Evolutionary conservation across 1,284 basidiomycete species (phyloP).

Genomic region (Cryptococcus deneoformans): DNA sequence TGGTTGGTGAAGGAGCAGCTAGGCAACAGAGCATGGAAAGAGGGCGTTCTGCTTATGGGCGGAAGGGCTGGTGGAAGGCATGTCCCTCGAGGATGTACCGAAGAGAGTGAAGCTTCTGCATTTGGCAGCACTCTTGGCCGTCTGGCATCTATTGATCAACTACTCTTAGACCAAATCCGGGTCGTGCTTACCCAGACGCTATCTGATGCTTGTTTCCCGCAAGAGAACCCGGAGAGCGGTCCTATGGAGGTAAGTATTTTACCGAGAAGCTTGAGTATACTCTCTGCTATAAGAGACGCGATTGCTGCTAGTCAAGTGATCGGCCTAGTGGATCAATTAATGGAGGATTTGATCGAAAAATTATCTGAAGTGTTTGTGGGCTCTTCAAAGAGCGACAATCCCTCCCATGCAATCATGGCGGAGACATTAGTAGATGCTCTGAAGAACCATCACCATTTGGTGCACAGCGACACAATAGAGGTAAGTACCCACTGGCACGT

Average conservation of each 20-base stretch:
- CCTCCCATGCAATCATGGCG: neutral
- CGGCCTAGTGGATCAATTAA: constrained; percentile 3
- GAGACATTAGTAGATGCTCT: constrained; percentile 21
- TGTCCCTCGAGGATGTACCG: constrained; percentile 15
- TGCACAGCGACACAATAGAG: neutral
- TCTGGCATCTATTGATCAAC: constrained; percentile 52
- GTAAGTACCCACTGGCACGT: constrained; percentile 1
- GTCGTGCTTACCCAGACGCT: constrained; percentile 59
- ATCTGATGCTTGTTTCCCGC: constrained; percentile 52
- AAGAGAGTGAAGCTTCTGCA: constrained; percentile 26
- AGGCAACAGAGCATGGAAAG: constrained; percentile 31
- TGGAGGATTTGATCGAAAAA: constrained; percentile 2
- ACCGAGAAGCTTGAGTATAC: constrained; percentile 13
- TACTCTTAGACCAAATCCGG: constrained; percentile 75
- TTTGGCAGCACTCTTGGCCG: constrained; percentile 26
- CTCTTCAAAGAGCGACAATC: neutral
- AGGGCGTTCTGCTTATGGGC: constrained; percentile 40
- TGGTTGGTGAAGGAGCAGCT: constrained; percentile 40
- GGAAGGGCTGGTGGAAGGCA: constrained; percentile 29
- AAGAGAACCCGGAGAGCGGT: neutral
- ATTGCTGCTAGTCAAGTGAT: constrained; percentile 1
- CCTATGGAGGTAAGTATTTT: constrained; percentile 1
- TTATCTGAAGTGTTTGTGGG: neutral
- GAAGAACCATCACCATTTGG: constrained; percentile 5
- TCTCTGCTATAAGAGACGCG: constrained; percentile 10